A percentile compares a stretch with the other conserved stretches of the same genome.
phyloP scores from a whole-genome alignment of 768 basidiomycete genomes.

The Boletus eberwhitei region DNA sequence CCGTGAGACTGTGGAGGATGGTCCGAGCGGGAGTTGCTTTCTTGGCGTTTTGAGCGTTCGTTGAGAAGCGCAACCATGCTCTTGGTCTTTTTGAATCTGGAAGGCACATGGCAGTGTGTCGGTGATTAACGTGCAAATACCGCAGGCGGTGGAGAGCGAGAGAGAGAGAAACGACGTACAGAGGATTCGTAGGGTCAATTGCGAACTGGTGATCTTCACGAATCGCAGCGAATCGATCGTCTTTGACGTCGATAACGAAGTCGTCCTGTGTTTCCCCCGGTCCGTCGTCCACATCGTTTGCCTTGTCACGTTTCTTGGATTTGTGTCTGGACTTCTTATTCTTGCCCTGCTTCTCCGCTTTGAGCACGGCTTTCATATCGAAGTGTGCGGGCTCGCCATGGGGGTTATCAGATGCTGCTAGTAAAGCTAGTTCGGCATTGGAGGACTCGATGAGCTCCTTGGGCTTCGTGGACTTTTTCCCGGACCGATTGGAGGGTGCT shows the following conservation, averaged over 20 bases:
- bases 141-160: not conserved
- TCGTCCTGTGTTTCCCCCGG: constrained; percentile 71
- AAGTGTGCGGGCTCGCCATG: constrained; percentile 71
- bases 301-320: constrained; percentile 5
- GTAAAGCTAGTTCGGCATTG: constrained; percentile 61
- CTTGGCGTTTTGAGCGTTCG: constrained; percentile 73
- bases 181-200: constrained; percentile 94
- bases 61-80: constrained; percentile 81
- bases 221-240: constrained; percentile 82
- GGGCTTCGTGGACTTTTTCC: constrained; percentile 22
- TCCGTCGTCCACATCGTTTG: constrained; percentile 40
- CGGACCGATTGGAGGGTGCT: constrained; percentile 17
- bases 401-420: constrained; percentile 55
- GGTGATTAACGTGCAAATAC: not conserved
- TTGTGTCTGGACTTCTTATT: constrained; percentile 42
- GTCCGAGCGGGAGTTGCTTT: constrained; percentile 23
- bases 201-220: constrained; percentile 91
- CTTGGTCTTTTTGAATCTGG: constrained; percentile 89
- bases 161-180: constrained; percentile 49
- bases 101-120: not conserved
- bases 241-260: constrained; percentile 81
- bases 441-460: constrained; percentile 19
- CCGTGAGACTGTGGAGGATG: not conserved
- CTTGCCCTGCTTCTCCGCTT: constrained; percentile 69
- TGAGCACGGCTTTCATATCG: constrained; percentile 84